A percentile compares a stretch with the other conserved stretches of the same genome.
phyloP scores from a whole-genome alignment of 2,329 filamentous ascomycete species.

The Coniochaeta sp. region DNA sequence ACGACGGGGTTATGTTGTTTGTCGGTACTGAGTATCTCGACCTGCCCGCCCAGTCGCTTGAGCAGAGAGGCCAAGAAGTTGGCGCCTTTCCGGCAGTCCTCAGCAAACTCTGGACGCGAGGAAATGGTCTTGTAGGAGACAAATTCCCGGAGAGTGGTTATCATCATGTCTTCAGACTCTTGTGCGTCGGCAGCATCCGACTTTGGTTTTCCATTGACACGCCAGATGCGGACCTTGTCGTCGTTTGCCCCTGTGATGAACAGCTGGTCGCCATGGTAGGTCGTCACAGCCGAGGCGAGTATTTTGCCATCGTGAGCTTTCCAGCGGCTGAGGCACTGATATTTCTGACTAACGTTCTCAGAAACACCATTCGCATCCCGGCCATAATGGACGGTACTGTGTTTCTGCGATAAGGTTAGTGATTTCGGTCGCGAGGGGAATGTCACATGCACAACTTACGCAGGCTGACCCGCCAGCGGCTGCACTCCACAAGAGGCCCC shows the following conservation, averaged over 20 bases:
- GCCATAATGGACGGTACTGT: constrained; percentile 58
- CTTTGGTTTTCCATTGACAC: constrained; percentile 46
- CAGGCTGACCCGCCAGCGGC: constrained; percentile 83
- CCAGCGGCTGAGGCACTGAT: constrained; percentile 25
- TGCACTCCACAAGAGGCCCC: constrained; percentile 78
- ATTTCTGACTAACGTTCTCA: constrained; percentile 47
- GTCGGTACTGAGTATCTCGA: constrained; percentile 81
- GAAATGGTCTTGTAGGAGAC: constrained; percentile 90
- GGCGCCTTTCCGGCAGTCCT: constrained; percentile 87
- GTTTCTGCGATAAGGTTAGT: constrained; percentile 40
- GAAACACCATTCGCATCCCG: constrained; percentile 39
- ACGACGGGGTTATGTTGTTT: constrained; percentile 81
- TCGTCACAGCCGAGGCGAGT: constrained; percentile 71
- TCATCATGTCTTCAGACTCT: constrained; percentile 43
- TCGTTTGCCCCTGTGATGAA: constrained; percentile 94
- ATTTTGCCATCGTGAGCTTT: constrained; percentile 78
- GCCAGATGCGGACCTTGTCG: constrained; percentile 82
- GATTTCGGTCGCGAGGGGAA: not conserved
- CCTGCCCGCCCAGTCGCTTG: constrained; percentile 82
- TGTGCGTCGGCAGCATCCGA: constrained; percentile 27
- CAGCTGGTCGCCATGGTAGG: constrained; percentile 64
- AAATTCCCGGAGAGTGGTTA: constrained; percentile 75
- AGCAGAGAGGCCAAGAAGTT: constrained; percentile 86
- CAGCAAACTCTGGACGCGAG: constrained; percentile 74
- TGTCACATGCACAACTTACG: constrained; percentile 39